Conservation (phyloP, 2,329 filamentous ascomycete species). For the Sclerotinia minor region DNA sequence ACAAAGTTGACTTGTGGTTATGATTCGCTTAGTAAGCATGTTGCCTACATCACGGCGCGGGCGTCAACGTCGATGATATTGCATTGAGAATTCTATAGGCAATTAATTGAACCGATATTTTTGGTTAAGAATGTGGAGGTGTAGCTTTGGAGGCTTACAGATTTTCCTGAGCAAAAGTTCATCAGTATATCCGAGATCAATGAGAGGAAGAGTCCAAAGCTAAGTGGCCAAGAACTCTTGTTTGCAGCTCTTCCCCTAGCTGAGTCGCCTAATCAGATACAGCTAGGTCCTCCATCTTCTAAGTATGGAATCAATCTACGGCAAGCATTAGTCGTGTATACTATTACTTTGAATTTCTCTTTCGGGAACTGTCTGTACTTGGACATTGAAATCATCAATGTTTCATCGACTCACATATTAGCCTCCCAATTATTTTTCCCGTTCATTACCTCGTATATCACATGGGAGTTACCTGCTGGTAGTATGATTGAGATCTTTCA, state of each 20-base stretch:
- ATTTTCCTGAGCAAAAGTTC: neutral
- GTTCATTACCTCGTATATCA: too few species aligned
- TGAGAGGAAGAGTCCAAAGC: neutral
- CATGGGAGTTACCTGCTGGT: neutral
- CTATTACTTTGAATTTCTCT: neutral
- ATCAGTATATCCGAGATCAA: neutral
- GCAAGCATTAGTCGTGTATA: neutral
- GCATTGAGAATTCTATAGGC: neutral
- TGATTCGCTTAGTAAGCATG: conserved; percentile 15
- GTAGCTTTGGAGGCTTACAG: too few species aligned
- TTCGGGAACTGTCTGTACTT: too few species aligned
- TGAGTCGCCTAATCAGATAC: neutral
- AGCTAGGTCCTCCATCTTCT: neutral
- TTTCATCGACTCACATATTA: too few species aligned
- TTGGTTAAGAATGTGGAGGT: accelerated
- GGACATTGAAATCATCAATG: too few species aligned
- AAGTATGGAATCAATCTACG: neutral
- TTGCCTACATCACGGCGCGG: neutral
- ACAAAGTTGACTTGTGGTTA: conserved; percentile 11
- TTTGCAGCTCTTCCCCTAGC: neutral
- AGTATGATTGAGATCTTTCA: too few species aligned
- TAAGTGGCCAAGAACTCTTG: neutral
- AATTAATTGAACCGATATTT: neutral
- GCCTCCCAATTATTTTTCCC: neutral
- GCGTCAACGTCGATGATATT: neutral